Conservation (phyloP, 768 basidiomycete species). For the Leccinum subtestaceum region DNA sequence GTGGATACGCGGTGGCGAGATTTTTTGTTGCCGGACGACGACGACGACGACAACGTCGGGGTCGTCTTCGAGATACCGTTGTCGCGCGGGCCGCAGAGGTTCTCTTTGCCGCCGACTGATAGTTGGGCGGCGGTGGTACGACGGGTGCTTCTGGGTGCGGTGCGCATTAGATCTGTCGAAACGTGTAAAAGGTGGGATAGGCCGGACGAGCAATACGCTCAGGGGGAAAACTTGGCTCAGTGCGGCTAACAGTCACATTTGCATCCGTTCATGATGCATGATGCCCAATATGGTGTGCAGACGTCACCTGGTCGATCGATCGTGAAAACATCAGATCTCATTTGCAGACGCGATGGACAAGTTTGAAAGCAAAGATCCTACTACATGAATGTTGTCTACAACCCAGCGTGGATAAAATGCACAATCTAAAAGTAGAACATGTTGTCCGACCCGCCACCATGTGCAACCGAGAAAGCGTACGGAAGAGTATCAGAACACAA, state of each 20-base stretch:
- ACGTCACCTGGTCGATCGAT: background rate
- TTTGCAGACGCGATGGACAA: background rate
- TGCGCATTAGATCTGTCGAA: constrained; percentile 22
- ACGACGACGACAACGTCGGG: no score
- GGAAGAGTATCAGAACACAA: constrained; percentile 9
- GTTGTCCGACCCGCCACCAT: background rate
- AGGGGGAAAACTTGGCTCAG: background rate
- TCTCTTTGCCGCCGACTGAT: constrained; percentile 16
- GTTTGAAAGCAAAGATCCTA: background rate
- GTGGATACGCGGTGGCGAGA: constrained; percentile 38
- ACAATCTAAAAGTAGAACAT: background rate
- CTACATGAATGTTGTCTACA: background rate
- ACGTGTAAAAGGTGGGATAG: constrained; percentile 20
- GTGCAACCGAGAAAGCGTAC: background rate
- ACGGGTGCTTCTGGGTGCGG: constrained; percentile 28
- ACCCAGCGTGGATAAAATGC: background rate
- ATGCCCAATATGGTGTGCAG: background rate
- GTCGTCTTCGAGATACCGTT: background rate
- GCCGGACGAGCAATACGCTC: background rate
- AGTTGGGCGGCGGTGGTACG: constrained; percentile 12
- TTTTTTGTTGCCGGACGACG: constrained; percentile 19
- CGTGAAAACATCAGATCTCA: background rate
- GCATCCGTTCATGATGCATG: background rate
- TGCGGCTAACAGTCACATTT: constrained; percentile 23
- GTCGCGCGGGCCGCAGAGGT: background rate